A percentile compares a stretch with the other conserved stretches of the same genome.
phyloP scores from a whole-genome alignment of 257 asterid species.

The Fraxinus quadrangulata region DNA sequence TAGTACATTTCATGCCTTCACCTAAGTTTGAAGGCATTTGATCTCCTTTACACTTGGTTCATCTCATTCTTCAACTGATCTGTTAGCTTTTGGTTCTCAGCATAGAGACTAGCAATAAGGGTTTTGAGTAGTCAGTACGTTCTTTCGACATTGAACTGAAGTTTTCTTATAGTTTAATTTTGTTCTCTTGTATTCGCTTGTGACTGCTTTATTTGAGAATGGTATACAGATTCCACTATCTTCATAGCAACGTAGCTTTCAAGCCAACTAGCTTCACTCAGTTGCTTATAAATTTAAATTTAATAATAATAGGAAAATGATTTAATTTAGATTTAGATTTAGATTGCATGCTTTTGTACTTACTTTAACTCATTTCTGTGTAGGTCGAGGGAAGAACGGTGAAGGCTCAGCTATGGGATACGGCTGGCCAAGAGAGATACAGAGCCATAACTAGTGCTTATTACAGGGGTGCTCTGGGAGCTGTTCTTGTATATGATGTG shows the following conservation, averaged over 20 bases:
- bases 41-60: too few species aligned
- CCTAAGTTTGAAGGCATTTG: too few species aligned
- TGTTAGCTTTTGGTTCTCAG: too few species aligned
- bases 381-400: slow-evolving; percentile 24
- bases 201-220: background rate
- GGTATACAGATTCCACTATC: background rate
- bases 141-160: background rate
- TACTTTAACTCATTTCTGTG: background rate
- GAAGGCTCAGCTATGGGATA: slow-evolving; percentile 25
- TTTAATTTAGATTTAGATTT: too few species aligned
- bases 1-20: too few species aligned
- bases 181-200: background rate
- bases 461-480: slow-evolving; percentile 24
- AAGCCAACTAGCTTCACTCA: background rate
- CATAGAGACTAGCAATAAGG: too few species aligned
- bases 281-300: background rate
- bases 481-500: slow-evolving; percentile 23
- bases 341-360: background rate
- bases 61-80: too few species aligned
- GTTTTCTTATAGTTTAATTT: too few species aligned
- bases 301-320: background rate
- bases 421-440: slow-evolving; percentile 23
- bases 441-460: slow-evolving; percentile 26
- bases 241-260: background rate
- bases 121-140: background rate